Percentiles rank a stretch among this genome's conserved stretches.
Conservation (phyloP, 352 stramenopile genomes). For the Phytopythium vexans region DNA sequence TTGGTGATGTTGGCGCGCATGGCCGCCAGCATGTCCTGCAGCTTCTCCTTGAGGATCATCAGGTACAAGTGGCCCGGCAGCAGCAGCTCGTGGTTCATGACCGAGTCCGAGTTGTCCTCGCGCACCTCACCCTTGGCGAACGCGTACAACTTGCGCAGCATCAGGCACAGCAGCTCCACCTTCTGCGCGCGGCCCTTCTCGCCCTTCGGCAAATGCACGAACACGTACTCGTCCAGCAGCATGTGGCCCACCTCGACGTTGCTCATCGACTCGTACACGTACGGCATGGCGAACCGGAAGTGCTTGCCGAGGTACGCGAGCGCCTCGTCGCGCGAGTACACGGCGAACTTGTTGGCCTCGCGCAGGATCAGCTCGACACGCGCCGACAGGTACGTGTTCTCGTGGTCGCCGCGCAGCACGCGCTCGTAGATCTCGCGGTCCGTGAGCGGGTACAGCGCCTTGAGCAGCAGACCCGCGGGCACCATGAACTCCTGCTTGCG, state of each 20-base stretch:
- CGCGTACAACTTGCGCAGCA: constrained; percentile 98
- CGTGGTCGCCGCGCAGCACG: constrained; percentile 92
- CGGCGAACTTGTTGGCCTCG: constrained; percentile 93
- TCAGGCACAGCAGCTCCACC: constrained; percentile 93
- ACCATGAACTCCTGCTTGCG: constrained; percentile 99
- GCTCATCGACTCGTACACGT: constrained; percentile 77
- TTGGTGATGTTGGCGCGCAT: constrained; percentile 83
- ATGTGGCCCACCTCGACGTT: constrained; percentile 90
- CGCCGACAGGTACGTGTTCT: constrained; percentile 97
- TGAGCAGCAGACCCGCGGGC: constrained; percentile 95
- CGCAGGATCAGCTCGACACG: constrained; percentile 97
- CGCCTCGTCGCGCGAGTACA: constrained; percentile 85
- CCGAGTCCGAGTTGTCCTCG: constrained; percentile 98
- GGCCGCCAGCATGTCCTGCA: constrained; percentile 91
- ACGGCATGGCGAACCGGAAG: constrained; percentile 92
- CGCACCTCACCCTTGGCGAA: constrained; percentile 93
- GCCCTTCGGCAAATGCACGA: constrained; percentile 94
- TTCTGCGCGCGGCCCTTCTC: constrained; percentile 87
- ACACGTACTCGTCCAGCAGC: constrained; percentile 93
- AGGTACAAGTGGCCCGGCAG: constrained; percentile 94
- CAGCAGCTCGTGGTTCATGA: constrained; percentile 98
- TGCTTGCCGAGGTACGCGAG: constrained; percentile 96
- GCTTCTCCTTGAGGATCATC: constrained; percentile 99
- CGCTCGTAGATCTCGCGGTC: constrained; percentile 97
- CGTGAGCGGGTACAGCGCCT: constrained; percentile 91